Percentiles rank a stretch among this genome's conserved stretches.
Evolutionary conservation across 2,329 filamentous ascomycete genomes (phyloP).

Genomic region (Colletotrichum chlorophyti): DNA sequence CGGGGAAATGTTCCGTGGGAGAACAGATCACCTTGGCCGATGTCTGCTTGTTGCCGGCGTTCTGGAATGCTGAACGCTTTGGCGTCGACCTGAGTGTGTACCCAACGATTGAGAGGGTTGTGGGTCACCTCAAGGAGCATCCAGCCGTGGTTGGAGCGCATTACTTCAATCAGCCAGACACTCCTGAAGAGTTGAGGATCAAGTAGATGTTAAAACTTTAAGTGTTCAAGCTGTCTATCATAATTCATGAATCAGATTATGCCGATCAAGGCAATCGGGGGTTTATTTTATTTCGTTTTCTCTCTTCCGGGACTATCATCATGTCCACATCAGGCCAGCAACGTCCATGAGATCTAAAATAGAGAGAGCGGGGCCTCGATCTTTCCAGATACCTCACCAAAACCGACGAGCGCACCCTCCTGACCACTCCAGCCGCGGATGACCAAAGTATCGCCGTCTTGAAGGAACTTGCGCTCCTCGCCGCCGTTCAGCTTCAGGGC

Average conservation of each 20-base stretch:
- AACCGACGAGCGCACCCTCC: constrained; percentile 74
- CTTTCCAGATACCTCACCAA: constrained; percentile 74
- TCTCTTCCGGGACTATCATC: too few relatives aligned
- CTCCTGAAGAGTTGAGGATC: constrained; percentile 32
- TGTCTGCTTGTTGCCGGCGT: constrained; percentile 62
- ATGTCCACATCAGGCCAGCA: background rate
- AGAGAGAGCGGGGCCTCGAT: constrained; percentile 50
- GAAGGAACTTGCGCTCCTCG: constrained; percentile 73
- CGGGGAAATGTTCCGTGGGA: constrained; percentile 61
- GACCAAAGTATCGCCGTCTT: constrained; percentile 75
- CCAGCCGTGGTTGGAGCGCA: constrained; percentile 59
- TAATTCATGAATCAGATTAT: background rate
- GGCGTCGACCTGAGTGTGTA: constrained; percentile 59
- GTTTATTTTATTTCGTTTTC: too few relatives aligned
- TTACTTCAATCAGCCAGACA: constrained; percentile 61
- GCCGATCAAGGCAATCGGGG: too few relatives aligned
- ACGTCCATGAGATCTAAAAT: constrained; percentile 31
- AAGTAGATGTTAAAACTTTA: constrained; percentile 7
- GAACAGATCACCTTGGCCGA: constrained; percentile 65
- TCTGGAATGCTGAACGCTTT: constrained; percentile 63
- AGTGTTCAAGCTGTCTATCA: background rate
- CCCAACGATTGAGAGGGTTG: constrained; percentile 53
- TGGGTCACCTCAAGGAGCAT: constrained; percentile 51
- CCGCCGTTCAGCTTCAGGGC: constrained; percentile 67
- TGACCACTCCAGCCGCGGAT: constrained; percentile 72